Conservation (phyloP, 306 rosid genomes). For the Medicago truncatula region MtrunA17r5.0-ANR NC_053047.1:2759501-2760000, state of each 20-base stretch:
- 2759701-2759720: constrained; percentile 49
- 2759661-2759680: constrained; percentile 35
- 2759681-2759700: constrained; percentile 47
- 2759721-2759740: neutral
- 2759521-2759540: constrained; percentile 48
- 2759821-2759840: neutral
- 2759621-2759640: neutral
- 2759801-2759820: neutral
- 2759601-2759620: neutral
- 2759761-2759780: no score
- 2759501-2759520: constrained; percentile 47
- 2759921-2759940: neutral
- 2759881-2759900: neutral
- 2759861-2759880: neutral
- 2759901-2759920: neutral
- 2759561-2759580: constrained; percentile 46
- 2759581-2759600: constrained; percentile 57
- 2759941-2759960: neutral
- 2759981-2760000: no score
- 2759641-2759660: constrained; percentile 44
- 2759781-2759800: no score
- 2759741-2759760: neutral
- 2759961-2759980: no score
- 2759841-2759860: neutral
- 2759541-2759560: constrained; percentile 32